Conservation (phyloP, 2,329 filamentous ascomycete genomes). For the Lecanicillium sp. region DNA sequence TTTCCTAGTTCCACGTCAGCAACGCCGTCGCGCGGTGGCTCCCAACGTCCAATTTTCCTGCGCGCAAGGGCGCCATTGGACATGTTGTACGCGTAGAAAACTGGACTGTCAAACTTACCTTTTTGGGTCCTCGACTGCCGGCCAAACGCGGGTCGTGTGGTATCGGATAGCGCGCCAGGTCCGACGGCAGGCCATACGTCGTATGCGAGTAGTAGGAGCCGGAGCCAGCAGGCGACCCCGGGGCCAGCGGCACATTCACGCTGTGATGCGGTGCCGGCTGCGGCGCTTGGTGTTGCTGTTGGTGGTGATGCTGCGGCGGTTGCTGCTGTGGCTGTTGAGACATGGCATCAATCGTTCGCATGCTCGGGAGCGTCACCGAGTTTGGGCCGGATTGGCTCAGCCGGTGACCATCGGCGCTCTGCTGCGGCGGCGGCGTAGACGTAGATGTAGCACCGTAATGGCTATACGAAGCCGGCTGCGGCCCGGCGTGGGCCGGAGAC, state of each 20-base stretch:
- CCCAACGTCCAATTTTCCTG: too few relatives aligned
- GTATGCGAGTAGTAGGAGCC: slow-evolving; percentile 37
- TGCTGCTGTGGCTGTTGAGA: slow-evolving; percentile 16
- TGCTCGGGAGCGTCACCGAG: slow-evolving; percentile 29
- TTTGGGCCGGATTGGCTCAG: slow-evolving; percentile 17
- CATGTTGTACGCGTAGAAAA: neutral
- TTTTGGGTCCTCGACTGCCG: slow-evolving; percentile 45
- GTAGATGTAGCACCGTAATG: neutral
- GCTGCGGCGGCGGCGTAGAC: neutral
- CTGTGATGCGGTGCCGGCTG: slow-evolving; percentile 3
- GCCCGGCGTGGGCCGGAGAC: slow-evolving; percentile 12
- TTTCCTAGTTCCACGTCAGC: slow-evolving; percentile 36
- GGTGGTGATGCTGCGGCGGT: slow-evolving; percentile 20
- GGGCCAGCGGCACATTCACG: slow-evolving; percentile 23
- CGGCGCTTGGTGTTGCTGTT: slow-evolving; percentile 25
- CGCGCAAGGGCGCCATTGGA: too few relatives aligned
- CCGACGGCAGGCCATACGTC: slow-evolving; percentile 34
- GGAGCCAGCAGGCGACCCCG: slow-evolving; percentile 15
- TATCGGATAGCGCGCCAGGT: slow-evolving; percentile 38
- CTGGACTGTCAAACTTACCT: slow-evolving; percentile 32
- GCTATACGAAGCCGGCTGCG: neutral
- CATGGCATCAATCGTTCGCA: slow-evolving; percentile 31
- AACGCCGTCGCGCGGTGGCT: too few relatives aligned
- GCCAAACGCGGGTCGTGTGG: slow-evolving; percentile 41
- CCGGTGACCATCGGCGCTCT: slow-evolving; percentile 1